These are phyloP conservation scores for Solanum lignicaule DNA, from an alignment of 257 asterid genomes.

Conservation along the genomic window DNA sequence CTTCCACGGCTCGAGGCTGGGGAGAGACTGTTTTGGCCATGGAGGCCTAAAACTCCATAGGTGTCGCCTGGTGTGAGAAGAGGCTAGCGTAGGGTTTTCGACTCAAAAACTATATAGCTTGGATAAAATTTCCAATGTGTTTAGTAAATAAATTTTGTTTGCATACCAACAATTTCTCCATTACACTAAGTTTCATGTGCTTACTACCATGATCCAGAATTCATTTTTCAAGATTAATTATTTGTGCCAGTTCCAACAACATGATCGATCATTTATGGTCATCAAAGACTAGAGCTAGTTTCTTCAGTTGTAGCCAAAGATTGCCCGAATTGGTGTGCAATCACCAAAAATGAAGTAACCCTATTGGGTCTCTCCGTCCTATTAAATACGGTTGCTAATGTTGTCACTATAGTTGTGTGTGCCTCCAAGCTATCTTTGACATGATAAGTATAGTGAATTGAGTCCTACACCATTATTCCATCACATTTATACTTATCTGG, in stretches of 20 bases:
- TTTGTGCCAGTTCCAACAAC: neutral
- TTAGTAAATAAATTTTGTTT: too few relatives aligned
- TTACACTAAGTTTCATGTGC: neutral
- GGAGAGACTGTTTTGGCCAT: too few relatives aligned
- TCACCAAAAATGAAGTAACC: neutral
- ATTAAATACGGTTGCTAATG: neutral
- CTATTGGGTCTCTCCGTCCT: accelerated
- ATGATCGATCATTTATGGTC: neutral
- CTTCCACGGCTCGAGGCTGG: too few relatives aligned
- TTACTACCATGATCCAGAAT: neutral
- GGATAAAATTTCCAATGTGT: too few relatives aligned
- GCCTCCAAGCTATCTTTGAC: neutral
- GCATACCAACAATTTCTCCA: neutral
- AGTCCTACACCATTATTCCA: neutral
- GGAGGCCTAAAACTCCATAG: too few relatives aligned
- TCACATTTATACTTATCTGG: neutral
- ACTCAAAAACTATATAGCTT: too few relatives aligned
- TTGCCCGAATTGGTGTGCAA: neutral
- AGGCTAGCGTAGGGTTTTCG: too few relatives aligned
- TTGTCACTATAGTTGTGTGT: neutral
- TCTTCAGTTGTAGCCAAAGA: neutral
- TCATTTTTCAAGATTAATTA: neutral
- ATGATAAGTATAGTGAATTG: neutral
- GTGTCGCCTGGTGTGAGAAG: too few relatives aligned
- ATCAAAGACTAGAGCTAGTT: neutral